A percentile compares a stretch with the other conserved stretches of the same genome.
These are phyloP conservation scores for Aspergillus cejpii DNA, from an alignment of 2,329 filamentous ascomycete species.

Conservation along the genomic window DNA sequence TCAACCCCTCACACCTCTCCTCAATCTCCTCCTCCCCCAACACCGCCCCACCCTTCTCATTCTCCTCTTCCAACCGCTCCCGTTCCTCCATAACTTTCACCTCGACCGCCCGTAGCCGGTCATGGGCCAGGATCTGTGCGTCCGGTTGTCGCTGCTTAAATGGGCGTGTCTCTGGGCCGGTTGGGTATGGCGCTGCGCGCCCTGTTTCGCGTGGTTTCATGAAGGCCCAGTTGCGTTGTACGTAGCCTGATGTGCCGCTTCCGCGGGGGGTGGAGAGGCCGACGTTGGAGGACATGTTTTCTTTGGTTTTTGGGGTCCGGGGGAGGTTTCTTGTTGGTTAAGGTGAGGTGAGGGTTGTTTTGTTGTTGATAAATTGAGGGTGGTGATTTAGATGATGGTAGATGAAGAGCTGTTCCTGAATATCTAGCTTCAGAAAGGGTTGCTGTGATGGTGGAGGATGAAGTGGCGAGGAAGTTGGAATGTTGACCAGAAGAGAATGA, in stretches of 20 bases:
- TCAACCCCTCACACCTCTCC: slow-evolving; percentile 58
- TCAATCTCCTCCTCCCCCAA: slow-evolving; percentile 85
- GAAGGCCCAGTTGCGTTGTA: slow-evolving; percentile 89
- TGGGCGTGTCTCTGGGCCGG: slow-evolving; percentile 47
- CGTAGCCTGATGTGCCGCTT: slow-evolving; percentile 93
- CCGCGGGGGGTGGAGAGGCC: slow-evolving; percentile 90
- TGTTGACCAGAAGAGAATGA: no score
- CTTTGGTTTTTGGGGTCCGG: not conserved
- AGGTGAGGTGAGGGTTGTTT: slow-evolving; percentile 2
- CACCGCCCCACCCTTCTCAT: slow-evolving; percentile 40
- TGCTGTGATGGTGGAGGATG: no score
- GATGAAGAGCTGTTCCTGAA: no score
- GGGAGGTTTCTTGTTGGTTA: not conserved
- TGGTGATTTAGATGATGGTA: no score
- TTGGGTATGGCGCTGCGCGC: slow-evolving; percentile 65
- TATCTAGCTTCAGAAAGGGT: no score
- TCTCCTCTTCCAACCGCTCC: slow-evolving; percentile 84
- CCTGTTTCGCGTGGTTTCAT: slow-evolving; percentile 69
- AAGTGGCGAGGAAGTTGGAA: no score
- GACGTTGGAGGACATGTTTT: slow-evolving; percentile 89
- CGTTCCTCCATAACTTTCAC: slow-evolving; percentile 87
- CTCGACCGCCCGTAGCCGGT: slow-evolving; percentile 83
- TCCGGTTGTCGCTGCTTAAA: slow-evolving; percentile 81
- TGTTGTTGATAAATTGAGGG: no score
- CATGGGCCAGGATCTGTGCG: slow-evolving; percentile 87